Percentiles rank a stretch among this genome's conserved stretches.
Conservation (phyloP, 345 rosid species). For the Heritiera littoralis region DNA sequence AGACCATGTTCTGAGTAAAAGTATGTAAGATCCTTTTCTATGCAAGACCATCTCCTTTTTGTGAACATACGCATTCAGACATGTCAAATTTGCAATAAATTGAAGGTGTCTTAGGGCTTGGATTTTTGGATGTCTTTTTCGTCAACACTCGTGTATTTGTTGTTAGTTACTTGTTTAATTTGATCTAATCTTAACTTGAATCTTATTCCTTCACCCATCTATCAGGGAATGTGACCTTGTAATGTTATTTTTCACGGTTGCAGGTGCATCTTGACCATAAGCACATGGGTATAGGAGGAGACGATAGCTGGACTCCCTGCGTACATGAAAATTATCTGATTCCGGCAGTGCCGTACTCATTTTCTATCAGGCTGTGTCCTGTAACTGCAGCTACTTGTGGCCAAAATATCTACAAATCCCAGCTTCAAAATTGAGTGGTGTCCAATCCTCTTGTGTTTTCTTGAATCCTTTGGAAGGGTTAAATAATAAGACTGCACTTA, state of each 20-base stretch:
- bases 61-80: background rate
- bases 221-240: background rate
- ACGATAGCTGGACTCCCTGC: no score
- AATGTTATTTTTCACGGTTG: constrained; percentile 5
- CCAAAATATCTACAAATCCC: constrained; percentile 55
- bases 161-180: background rate
- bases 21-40: background rate
- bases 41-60: background rate
- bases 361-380: constrained; percentile 67
- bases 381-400: constrained; percentile 54
- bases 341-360: constrained; percentile 71
- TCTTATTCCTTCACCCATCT: background rate
- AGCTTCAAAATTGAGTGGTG: constrained; percentile 39
- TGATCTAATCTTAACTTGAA: background rate
- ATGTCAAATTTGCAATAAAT: background rate
- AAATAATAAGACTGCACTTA: background rate
- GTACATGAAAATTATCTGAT: constrained; percentile 55
- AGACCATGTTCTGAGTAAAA: background rate
- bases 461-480: background rate
- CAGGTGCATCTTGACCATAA: constrained; percentile 98
- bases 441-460: background rate
- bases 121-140: background rate
- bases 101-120: background rate
- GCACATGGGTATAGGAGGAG: constrained; percentile 63
- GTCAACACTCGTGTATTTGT: background rate